These are phyloP conservation scores for Sanghuangporus sanghuang DNA, from an alignment of 1,284 basidiomycete genomes.

Conservation along the genomic window DNA sequence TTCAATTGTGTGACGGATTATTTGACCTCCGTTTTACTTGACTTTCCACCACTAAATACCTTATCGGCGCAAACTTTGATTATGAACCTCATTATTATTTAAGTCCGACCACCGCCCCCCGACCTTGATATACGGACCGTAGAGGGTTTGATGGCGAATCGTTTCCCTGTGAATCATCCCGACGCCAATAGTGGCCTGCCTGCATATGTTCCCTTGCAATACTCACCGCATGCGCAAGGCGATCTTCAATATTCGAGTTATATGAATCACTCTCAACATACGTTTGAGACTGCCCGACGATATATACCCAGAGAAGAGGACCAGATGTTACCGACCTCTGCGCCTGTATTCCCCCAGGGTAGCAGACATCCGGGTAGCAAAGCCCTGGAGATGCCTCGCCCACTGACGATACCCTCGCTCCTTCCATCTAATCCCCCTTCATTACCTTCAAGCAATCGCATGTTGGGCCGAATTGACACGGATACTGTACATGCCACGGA, in stretches of 20 bases:
- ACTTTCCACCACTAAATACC: constrained; percentile 19
- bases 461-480: background rate
- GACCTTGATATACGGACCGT: constrained; percentile 47
- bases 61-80: constrained; percentile 17
- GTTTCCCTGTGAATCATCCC: constrained; percentile 34
- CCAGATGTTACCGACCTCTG: background rate
- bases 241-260: background rate
- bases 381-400: constrained; percentile 11
- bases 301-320: constrained; percentile 9
- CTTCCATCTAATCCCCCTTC: constrained; percentile 4
- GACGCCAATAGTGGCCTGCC: background rate
- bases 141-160: constrained; percentile 39
- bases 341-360: background rate
- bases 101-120: constrained; percentile 20
- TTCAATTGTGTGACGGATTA: background rate
- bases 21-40: background rate
- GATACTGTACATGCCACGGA: background rate
- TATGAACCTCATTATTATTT: constrained; percentile 8
- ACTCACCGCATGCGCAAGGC: background rate
- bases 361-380: constrained; percentile 5
- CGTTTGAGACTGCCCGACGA: constrained; percentile 12
- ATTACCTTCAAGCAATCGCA: background rate
- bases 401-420: constrained; percentile 15
- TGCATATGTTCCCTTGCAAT: background rate
- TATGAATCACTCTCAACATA: constrained; percentile 4